Evolutionary conservation across 345 rosid species (phyloP).

Genomic region (Hibiscus trionum): DNA sequence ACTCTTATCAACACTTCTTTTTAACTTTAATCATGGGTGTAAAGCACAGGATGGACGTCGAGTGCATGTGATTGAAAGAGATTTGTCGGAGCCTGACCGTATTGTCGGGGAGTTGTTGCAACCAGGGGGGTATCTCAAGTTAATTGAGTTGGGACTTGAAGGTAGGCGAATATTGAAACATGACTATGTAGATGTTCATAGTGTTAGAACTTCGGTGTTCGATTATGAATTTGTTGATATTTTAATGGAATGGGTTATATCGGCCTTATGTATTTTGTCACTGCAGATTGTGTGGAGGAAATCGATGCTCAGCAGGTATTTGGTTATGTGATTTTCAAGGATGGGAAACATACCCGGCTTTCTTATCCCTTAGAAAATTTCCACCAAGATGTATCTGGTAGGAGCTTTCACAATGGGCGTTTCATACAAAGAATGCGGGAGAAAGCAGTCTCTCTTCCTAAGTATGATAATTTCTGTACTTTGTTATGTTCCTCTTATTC

Average conservation of each 20-base stretch:
- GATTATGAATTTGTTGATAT: not conserved
- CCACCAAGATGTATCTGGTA: slow-evolving; percentile 33
- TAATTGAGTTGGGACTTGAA: slow-evolving; percentile 65
- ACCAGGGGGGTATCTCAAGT: slow-evolving; percentile 70
- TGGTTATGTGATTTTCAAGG: slow-evolving; percentile 35
- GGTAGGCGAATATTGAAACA: slow-evolving; percentile 23
- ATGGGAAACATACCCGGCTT: slow-evolving; percentile 31
- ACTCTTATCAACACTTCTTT: not conserved
- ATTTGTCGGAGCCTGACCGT: slow-evolving; percentile 61
- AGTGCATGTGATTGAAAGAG: slow-evolving; percentile 67
- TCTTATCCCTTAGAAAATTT: slow-evolving; percentile 47
- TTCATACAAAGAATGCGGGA: slow-evolving; percentile 45
- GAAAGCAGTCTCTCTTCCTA: slow-evolving; percentile 40
- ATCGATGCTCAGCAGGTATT: not conserved
- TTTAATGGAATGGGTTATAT: not conserved
- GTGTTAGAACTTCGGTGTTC: not conserved
- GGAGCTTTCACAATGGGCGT: slow-evolving; percentile 23
- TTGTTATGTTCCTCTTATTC: slow-evolving; percentile 1
- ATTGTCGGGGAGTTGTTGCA: slow-evolving; percentile 73
- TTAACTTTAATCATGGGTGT: not conserved
- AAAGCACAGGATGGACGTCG: slow-evolving; percentile 54
- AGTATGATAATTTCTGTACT: slow-evolving; percentile 12
- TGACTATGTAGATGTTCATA: not conserved
- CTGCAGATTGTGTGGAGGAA: slow-evolving; percentile 46
- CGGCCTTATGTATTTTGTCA: not conserved